phyloP scores from a whole-genome alignment of 1,139 yeast genomes.

The Meyerozyma smithsonii region DNA sequence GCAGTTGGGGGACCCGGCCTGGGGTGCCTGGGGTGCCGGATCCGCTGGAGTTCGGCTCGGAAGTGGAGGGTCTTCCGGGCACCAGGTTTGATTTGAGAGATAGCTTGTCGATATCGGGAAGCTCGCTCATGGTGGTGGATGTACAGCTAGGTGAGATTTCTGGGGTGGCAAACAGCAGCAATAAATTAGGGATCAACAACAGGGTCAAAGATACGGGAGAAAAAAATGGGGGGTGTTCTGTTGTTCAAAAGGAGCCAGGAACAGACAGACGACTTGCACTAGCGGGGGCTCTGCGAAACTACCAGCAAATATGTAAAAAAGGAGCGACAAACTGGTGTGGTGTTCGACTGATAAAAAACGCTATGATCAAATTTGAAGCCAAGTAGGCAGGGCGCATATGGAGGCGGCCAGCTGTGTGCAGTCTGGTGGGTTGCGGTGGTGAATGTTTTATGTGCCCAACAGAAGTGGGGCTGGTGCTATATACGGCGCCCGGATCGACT shows the following conservation, averaged over 20 bases:
- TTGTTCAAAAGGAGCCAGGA: no score
- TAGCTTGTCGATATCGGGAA: slow-evolving; percentile 1
- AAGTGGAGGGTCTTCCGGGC: background rate
- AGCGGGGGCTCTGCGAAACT: no score
- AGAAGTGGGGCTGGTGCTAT: background rate
- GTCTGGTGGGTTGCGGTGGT: background rate
- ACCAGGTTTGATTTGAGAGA: background rate
- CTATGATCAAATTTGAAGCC: background rate
- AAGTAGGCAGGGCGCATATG: background rate
- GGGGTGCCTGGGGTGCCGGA: background rate
- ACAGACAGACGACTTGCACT: no score
- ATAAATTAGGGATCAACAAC: no score
- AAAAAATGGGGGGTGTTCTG: no score
- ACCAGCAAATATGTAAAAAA: background rate
- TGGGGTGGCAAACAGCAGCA: no score
- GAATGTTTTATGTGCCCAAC: background rate
- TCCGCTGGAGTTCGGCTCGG: background rate
- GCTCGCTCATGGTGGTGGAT: background rate
- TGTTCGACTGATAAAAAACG: background rate
- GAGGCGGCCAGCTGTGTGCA: background rate
- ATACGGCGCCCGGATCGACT: no score
- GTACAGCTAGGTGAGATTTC: no score
- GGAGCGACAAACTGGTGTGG: background rate
- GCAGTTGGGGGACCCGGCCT: slow-evolving; percentile 4
- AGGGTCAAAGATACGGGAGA: no score